Base-by-base conservation (phyloP, 1,139 yeast genomes). In the Debaryomyces sp. region DNA sequence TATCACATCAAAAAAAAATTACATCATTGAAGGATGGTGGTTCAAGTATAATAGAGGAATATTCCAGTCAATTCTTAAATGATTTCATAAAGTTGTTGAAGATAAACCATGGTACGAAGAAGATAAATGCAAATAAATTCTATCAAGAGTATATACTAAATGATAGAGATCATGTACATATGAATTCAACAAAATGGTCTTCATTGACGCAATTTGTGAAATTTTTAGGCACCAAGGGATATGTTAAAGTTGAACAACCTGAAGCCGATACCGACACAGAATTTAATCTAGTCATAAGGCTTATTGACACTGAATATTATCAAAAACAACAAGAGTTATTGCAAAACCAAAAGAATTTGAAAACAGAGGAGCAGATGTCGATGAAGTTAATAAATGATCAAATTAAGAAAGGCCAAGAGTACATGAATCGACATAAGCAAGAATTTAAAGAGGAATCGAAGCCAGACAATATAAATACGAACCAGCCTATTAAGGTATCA, bases 181-280 rank as follows among this genome's bases (percentile, higher is more conserved):
- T 94, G 87, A 91, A 90, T 62, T 85, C 97, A 3, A 94, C 99
- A 0, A 75, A 76, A 53, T 94, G 96, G 92, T 65, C 78, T 3
- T 80, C 87, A 5, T 67, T 95, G 37, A 80, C 94, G 0, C 80
- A 81, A 46, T 89, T 92, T 63, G 78, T 90, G n/a, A 78, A 81
- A 53, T 71, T 81, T 56, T 67, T 94, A 54, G 87, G 85, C 1
- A 72, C 76, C 22, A 69, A 73, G 24, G 89, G 91, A 1, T 66
- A 78, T n/a, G 81, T 87, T 8, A 67, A 73, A 34, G 85, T 87
- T 0, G 80, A 75, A 18, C 60, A 65, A 27, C 62, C 59, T 4
- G 76, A 71, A 6, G 62, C 68, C 1, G 79, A 70, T 2, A 77
- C 74, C 46, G 73, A 68, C 13, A 70, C 69, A 21, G 81, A 73